Base-by-base conservation (phyloP, 2,329 filamentous ascomycete genomes). In the Periconia sp. region DNA sequence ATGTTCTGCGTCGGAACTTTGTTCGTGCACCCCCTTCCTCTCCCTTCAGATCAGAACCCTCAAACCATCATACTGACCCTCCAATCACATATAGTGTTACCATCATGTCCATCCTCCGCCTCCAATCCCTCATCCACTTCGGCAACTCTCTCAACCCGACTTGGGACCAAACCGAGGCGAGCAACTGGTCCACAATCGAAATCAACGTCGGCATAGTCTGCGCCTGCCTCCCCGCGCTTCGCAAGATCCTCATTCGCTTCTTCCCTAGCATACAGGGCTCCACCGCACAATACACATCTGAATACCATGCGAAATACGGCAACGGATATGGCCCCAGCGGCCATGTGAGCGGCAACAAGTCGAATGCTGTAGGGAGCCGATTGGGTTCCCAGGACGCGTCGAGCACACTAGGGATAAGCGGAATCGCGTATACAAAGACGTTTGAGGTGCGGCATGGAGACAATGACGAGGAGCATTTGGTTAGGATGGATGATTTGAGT, bases 141-240 rank as follows among this genome's bases (percentile, higher is more conserved):
- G 74, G 73, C 10, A 69, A 63, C 35, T 77, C 77, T 2, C 43
- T 57, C 1, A 79, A 80, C 57, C 59, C 75, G 37, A 71, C 66
- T 33, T 76, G 72, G 70, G 74, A 76, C 51, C 74, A 77, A 60
- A 60, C 65, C n/a, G 70, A 70, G 5, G 71, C 75, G 8, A 61
- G 70, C 17, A 72, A 71, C 48, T 79, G 77, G 77, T 74, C 70
- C 17, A 72, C 71, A 13, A 67, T 78, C 27, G 77, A 79, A 58
- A 66, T 76, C 52, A 70, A 77, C 54, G 69, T 76, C 1, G 76
- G 74, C 23, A 74, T 79, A 49, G 73, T 79, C n/a, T 78, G 76
- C 57, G 74, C 74, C 8, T 77, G 76, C 62, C 72, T 79, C 60
- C 76, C 77, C 1, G 64, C 70, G n/a, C 56, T 77, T 15, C 71